Evolutionary conservation across 306 rosid genomes (phyloP), one percentile per base, ranked within the genome.

Genomic region (Vicia villosa): DNA sequence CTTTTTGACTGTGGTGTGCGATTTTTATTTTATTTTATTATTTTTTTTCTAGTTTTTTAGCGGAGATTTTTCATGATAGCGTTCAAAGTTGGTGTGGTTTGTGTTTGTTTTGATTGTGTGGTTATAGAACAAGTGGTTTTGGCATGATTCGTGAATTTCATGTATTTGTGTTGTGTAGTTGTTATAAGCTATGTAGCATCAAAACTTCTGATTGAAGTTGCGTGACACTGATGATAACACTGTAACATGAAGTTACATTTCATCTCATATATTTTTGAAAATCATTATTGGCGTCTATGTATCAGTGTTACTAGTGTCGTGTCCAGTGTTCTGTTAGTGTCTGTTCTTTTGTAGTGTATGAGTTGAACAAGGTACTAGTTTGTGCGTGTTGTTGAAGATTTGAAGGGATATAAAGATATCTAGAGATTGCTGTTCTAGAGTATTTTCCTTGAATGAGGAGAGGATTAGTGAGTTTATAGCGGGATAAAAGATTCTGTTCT

Each of bases 141-240:
- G 10, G 38, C 5, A 56, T 26, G 62, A 26, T 26, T 26, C 11
- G 5, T n/a, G 21, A 58, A 58, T 58, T n/a, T 8, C 14, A 15
- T 56, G 32, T 21, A 17, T 49, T 47, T 68, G 46, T 24, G 69
- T 60, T 58, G 56, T 16, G 59, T 15, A 16, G 51, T 55, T 67
- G 20, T 12, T 19, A 6, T 30, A 19, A 65, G 30, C 40, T 55
- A 24, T 54, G 17, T 24, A 12, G 36, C 30, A 51, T 0, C 5
- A 34, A 24, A 34, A 55, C 5, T 13, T 55, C 16, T 6, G 21
- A 55, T 12, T 24, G 61, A 55, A 26, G 3, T 26, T 21, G 21
- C n/a, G 52, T 46, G 59, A n/a, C n/a, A 10, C 3, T 12, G n/a
- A 51, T 19, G n/a, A 51, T 20, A 9, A 10, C 24, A 49, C 6